Evolutionary conservation across 768 basidiomycete genomes (phyloP).

Genomic region (Russula brevipes): DNA sequence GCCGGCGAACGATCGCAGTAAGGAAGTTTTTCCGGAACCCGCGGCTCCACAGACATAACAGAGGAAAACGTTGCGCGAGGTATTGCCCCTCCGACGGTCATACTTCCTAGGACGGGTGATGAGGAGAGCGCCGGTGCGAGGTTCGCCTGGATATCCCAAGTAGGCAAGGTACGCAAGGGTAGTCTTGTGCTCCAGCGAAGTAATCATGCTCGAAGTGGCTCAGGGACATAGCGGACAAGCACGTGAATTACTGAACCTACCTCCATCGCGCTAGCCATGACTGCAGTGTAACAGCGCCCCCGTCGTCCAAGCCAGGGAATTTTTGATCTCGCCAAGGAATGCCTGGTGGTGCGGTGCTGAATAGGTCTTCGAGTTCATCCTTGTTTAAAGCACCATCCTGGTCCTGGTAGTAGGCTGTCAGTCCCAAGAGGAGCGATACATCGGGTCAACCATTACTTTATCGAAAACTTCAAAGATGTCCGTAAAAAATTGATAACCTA

Average conservation of each 20-base stretch:
- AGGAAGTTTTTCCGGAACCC: slow-evolving; percentile 89
- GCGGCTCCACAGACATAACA: slow-evolving; percentile 94
- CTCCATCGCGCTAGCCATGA: slow-evolving; percentile 99
- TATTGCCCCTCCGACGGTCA: slow-evolving; percentile 83
- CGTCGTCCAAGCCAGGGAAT: slow-evolving; percentile 86
- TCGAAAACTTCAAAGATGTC: slow-evolving; percentile 95
- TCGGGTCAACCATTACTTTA: slow-evolving; percentile 48
- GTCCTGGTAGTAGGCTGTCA: slow-evolving; percentile 48
- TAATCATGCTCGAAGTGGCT: slow-evolving; percentile 73
- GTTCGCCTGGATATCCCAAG: slow-evolving; percentile 80
- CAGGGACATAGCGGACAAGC: neutral
- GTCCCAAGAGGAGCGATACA: neutral
- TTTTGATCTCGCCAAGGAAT: slow-evolving; percentile 94
- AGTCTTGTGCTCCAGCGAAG: slow-evolving; percentile 86
- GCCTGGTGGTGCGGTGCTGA: slow-evolving; percentile 84
- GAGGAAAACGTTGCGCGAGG: slow-evolving; percentile 85
- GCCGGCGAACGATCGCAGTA: slow-evolving; percentile 80
- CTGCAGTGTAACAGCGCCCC: slow-evolving; percentile 89
- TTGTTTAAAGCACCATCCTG: slow-evolving; percentile 89
- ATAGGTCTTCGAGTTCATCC: slow-evolving; percentile 78
- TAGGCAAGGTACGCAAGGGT: slow-evolving; percentile 94
- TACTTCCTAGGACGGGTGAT: slow-evolving; percentile 79
- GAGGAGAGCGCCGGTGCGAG: slow-evolving; percentile 77
- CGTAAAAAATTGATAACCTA: slow-evolving; percentile 95
- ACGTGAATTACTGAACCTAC: slow-evolving; percentile 39